Evolutionary conservation across 495 filamentous ascomycete genomes (phyloP).

Genomic region (Immersiella caudata): DNA sequence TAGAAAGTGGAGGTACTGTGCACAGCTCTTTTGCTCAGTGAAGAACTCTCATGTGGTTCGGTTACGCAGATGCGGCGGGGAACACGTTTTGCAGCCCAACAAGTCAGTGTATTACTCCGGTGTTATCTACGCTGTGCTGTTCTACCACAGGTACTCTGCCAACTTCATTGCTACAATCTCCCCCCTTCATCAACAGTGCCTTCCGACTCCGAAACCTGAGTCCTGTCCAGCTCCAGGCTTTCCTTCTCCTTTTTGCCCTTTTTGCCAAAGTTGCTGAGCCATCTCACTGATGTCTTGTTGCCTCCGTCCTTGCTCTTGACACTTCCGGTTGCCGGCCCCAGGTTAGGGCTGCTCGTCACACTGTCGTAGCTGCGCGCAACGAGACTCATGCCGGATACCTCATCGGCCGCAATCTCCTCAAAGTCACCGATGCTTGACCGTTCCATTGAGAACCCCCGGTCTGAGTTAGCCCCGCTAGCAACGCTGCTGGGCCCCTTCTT

Average conservation of each 20-base stretch:
- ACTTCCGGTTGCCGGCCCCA: conserved; percentile 38
- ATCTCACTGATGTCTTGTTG: conserved; percentile 43
- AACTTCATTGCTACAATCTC: not conserved
- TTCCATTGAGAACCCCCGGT: conserved; percentile 46
- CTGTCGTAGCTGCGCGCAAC: conserved; percentile 50
- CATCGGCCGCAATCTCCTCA: conserved; percentile 46
- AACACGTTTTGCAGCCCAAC: too few relatives aligned
- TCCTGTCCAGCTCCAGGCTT: conserved; percentile 50
- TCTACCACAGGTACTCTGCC: too few relatives aligned
- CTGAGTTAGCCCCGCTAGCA: conserved; percentile 47
- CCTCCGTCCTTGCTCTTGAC: conserved; percentile 26
- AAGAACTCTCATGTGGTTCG: too few relatives aligned
- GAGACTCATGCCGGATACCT: conserved; percentile 19
- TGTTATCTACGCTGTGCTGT: not conserved
- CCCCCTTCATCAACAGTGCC: conserved; percentile 7
- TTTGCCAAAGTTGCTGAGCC: conserved; percentile 50
- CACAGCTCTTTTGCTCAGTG: too few relatives aligned
- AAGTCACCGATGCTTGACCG: conserved; percentile 54
- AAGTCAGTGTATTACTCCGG: too few relatives aligned
- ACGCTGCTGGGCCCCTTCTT: conserved; percentile 62
- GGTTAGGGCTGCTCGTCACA: conserved; percentile 43
- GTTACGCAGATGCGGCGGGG: too few relatives aligned
- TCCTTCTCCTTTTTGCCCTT: conserved; percentile 55
- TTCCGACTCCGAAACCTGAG: conserved; percentile 29
- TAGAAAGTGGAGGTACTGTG: too few relatives aligned